Conservation (phyloP, 495 filamentous ascomycete species). For the Elasticomyces elasticus region DNA sequence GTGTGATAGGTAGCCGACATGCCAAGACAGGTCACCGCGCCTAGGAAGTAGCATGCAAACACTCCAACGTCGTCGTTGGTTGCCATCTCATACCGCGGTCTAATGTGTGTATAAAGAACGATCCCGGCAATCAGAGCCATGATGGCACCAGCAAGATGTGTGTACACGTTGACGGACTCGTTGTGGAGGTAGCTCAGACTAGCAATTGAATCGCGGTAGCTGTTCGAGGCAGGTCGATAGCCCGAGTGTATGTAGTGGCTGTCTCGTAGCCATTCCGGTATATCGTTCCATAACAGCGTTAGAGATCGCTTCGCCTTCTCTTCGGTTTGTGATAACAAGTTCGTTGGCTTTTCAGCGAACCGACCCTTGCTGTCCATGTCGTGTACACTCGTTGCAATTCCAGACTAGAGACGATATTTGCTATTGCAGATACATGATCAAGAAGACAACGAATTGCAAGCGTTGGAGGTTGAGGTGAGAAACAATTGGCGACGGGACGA, state of each 20-base stretch:
- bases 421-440: too few species aligned
- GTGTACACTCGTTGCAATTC: background rate
- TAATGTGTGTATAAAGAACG: slow-evolving; percentile 41
- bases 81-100: slow-evolving; percentile 58
- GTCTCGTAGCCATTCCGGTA: slow-evolving; percentile 62
- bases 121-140: slow-evolving; percentile 34
- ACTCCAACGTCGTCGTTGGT: slow-evolving; percentile 55
- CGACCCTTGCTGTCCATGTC: slow-evolving; percentile 24
- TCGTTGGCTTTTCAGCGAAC: slow-evolving; percentile 7
- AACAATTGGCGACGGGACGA: too few species aligned
- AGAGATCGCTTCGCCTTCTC: slow-evolving; percentile 11
- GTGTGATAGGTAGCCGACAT: slow-evolving; percentile 78
- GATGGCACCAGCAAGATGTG: slow-evolving; percentile 63
- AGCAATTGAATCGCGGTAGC: slow-evolving; percentile 51
- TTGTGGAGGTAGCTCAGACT: slow-evolving; percentile 76
- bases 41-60: slow-evolving; percentile 69
- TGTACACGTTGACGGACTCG: slow-evolving; percentile 91
- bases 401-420: too few species aligned
- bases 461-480: too few species aligned
- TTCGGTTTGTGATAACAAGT: slow-evolving; percentile 1
- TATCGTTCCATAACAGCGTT: slow-evolving; percentile 50
- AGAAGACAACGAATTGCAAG: too few species aligned
- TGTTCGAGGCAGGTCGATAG: slow-evolving; percentile 61
- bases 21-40: slow-evolving; percentile 65
- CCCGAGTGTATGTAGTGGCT: slow-evolving; percentile 65